Base-by-base conservation (phyloP, 2,329 filamentous ascomycete species). In the Colletotrichum echinochloae region DNA sequence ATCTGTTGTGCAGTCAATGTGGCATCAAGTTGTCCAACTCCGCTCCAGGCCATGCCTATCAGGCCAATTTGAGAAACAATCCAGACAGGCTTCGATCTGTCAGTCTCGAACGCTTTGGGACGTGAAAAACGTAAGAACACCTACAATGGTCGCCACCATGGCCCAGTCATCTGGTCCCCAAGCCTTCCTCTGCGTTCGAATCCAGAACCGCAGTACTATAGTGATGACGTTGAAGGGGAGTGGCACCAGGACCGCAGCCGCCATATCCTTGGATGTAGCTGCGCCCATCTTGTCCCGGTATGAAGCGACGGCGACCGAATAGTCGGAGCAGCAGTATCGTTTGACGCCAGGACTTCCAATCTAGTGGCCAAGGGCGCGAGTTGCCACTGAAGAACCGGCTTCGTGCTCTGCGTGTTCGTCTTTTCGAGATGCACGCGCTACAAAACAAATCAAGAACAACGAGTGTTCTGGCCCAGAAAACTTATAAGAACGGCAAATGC, bases 91-190 rank as follows among this genome's bases (percentile, higher is more conserved):
- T 70, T 46, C n/a, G 3, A 2, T 7, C 20, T 37, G 63, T 70
- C 52, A 70, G 64, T 33, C 26, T 3, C 48, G 5, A 23, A 18
- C 16, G 12, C 9, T 12, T n/a, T 5, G 14, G 14, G 14, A 6
- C 28, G 4, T 16, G 16, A 6, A 16, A 16, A 9, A 16, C 5
- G 23, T 20, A 18, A 14, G 16, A 33, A 70, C n/a, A n/a, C 67
- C 3, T 70, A 70, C 67, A 23, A 70, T 63, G 5, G 67, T 70
- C 20, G 64, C 67, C 12, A 67, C 57, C 67, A 70, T 70, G 2
- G 67, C 67, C 67, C 67, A 70, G 23, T 70, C 67, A n/a, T 70
- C 67, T 18, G 67, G 67, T 18, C 67, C 67, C 67, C 67, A 70
- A 7, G 67, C 67, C 37, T 70, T 70, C 28, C 67, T 67, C 37